Evolutionary conservation across 2,329 filamentous ascomycete genomes (phyloP), one percentile per base, ranked within the genome.

Genomic region (Aspergillus hortae): DNA sequence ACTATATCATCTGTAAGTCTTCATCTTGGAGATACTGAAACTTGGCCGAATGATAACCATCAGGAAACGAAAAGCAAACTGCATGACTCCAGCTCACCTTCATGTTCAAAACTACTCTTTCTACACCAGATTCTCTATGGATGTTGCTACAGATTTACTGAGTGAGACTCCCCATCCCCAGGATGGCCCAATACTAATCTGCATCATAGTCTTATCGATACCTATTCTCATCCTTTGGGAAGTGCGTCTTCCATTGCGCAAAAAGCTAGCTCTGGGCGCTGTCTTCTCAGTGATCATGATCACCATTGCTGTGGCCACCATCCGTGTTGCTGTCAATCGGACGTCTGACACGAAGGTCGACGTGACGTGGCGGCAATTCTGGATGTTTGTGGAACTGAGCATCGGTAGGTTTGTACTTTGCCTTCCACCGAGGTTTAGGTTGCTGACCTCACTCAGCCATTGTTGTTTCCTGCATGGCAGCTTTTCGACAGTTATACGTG

Each of bases 341-440:
- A 48, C 46, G 6, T 48, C 51, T 23, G 45, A 58, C 14, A n/a
- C 32, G 10, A 46, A 56, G 11, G 49, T 56, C 10, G 55, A 61
- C 41, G 51, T 58, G 6, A 51, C 53, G 10, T 61, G 57, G 57
- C 21, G 57, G 1, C 56, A 55, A n/a, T 56, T 61, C 15, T 61
- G 59, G 59, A 56, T 52, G 14, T 58, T 54, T 41, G 44, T 61
- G 17, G 59, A 61, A 21, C 53, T 56, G 3, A 47, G 57, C n/a
- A 15, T 30, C 27, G 9, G 27, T 30, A 30, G 6, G 27, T 30
- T 23, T 23, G 9, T 27, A 30, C 27, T 30, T 10, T 4, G 3
- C 7, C 27, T 11, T 30, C 9, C 9, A 9, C 11, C 27, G 27
- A 11, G 27, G 27, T 30, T 23, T 23, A 23, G 3, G 7, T 7